Evolutionary conservation across 1,284 basidiomycete species (phyloP).

Genomic region (Leccinum colubrinum): DNA sequence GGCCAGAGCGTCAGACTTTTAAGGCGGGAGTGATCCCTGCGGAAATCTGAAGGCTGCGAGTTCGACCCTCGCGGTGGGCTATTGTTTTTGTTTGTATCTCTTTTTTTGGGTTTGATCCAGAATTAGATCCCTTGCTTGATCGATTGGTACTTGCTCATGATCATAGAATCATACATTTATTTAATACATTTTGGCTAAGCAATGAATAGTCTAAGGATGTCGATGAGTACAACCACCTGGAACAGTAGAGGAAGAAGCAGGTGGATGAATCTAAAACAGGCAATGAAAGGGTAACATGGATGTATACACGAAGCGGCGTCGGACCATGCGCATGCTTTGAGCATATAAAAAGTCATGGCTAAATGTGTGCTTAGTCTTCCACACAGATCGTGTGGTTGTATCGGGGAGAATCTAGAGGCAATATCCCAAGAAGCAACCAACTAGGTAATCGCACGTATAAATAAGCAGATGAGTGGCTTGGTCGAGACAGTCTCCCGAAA

Average conservation of each 20-base stretch:
- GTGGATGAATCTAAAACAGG: constrained; percentile 10
- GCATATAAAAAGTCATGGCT: constrained; percentile 17
- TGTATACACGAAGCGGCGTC: constrained; percentile 5
- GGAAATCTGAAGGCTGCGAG: constrained; percentile 83
- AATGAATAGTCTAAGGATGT: constrained; percentile 25
- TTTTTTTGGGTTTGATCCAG: not conserved
- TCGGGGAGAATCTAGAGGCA: constrained; percentile 26
- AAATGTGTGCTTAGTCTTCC: constrained; percentile 19
- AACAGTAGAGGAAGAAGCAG: constrained; percentile 12
- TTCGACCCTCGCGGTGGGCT: constrained; percentile 92
- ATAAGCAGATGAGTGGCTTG: constrained; percentile 23
- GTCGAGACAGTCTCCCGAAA: constrained; percentile 10
- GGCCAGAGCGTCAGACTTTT: constrained; percentile 60
- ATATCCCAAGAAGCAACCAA: constrained; percentile 32
- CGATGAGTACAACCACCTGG: constrained; percentile 15
- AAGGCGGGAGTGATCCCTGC: constrained; percentile 57
- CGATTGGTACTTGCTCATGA: not conserved
- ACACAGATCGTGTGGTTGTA: constrained; percentile 19
- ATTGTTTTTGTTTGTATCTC: not conserved
- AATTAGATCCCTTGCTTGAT: not conserved
- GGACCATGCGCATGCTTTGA: constrained; percentile 6
- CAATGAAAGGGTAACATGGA: constrained; percentile 16
- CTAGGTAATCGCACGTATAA: constrained; percentile 28
- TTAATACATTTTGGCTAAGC: constrained; percentile 16
- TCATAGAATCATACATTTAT: constrained; percentile 6